Evolutionary conservation across 2,329 filamentous ascomycete genomes (phyloP).

Genomic region (Pyrenophora seminiperda): DNA sequence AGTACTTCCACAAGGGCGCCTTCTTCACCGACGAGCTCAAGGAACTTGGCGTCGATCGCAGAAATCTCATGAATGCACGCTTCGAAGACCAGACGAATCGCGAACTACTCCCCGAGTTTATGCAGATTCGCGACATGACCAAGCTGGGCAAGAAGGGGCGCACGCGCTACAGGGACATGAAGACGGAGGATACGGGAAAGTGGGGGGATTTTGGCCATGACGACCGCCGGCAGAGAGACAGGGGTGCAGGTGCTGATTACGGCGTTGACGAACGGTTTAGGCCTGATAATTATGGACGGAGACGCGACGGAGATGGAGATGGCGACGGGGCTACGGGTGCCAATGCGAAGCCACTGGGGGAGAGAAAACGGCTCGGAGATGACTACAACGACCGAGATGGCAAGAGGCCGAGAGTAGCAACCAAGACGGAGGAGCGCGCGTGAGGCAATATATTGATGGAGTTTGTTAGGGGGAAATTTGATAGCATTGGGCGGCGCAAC

Average conservation of each 20-base stretch:
- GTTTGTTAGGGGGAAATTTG: too few species aligned
- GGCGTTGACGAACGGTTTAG: conserved; percentile 70
- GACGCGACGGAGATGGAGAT: conserved; percentile 48
- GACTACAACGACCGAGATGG: conserved; percentile 49
- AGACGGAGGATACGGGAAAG: conserved; percentile 84
- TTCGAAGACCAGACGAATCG: conserved; percentile 87
- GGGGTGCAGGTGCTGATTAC: conserved; percentile 49
- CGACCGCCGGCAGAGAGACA: conserved; percentile 46
- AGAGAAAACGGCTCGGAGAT: conserved; percentile 57
- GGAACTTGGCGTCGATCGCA: conserved; percentile 73
- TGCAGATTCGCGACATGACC: conserved; percentile 92
- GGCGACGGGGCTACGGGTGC: conserved; percentile 65
- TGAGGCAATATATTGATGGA: too few species aligned
- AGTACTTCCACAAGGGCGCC: conserved; percentile 95
- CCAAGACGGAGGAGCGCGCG: conserved; percentile 45
- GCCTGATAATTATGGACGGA: conserved; percentile 60
- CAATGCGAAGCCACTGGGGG: conserved; percentile 72
- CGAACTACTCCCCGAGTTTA: conserved; percentile 83
- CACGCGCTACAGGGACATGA: conserved; percentile 87
- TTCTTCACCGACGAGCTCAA: conserved; percentile 87
- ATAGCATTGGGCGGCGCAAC: conserved; percentile 19
- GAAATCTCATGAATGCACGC: conserved; percentile 83
- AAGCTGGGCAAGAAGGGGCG: conserved; percentile 91
- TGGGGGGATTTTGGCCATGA: conserved; percentile 76
- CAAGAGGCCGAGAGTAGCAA: conserved; percentile 48